Evolutionary conservation across 1,139 yeast genomes (phyloP).

Genomic region (Tardiomyces depauwii): DNA sequence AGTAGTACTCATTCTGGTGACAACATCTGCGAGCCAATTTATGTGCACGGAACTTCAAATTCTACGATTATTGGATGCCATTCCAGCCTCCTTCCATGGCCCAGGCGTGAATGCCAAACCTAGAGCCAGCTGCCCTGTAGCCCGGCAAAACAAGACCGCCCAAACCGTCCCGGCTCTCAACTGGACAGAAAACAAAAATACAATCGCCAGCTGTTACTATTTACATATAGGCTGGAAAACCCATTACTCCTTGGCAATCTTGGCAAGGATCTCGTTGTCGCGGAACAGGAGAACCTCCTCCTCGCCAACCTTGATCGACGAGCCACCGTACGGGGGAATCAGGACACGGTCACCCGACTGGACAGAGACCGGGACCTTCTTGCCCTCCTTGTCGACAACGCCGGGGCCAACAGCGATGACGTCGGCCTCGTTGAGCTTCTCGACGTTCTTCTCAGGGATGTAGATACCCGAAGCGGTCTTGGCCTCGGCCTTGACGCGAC

Average conservation of each 20-base stretch:
- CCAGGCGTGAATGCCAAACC: too few species aligned
- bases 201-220: background rate
- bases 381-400: constrained; percentile 32
- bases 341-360: constrained; percentile 85
- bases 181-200: too few species aligned
- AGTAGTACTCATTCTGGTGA: too few species aligned
- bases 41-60: too few species aligned
- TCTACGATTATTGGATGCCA: too few species aligned
- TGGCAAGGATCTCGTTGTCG: constrained; percentile 90
- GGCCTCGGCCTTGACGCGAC: constrained; percentile 83
- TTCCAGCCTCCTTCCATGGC: too few species aligned
- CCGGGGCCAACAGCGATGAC: constrained; percentile 48
- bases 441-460: constrained; percentile 94
- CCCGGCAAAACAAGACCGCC: too few species aligned
- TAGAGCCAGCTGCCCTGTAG: too few species aligned
- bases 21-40: too few species aligned
- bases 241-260: constrained; percentile 42
- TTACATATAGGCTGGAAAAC: constrained; percentile 1
- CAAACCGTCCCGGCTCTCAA: too few species aligned
- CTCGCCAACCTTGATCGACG: constrained; percentile 78
- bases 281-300: constrained; percentile 43
- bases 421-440: constrained; percentile 60
- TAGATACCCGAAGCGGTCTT: constrained; percentile 91
- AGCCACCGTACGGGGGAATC: constrained; percentile 87
- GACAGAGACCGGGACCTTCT: constrained; percentile 50